Base-by-base conservation (phyloP, 2,329 filamentous ascomycete species). In the Verticillium albo-atrum region DNA sequence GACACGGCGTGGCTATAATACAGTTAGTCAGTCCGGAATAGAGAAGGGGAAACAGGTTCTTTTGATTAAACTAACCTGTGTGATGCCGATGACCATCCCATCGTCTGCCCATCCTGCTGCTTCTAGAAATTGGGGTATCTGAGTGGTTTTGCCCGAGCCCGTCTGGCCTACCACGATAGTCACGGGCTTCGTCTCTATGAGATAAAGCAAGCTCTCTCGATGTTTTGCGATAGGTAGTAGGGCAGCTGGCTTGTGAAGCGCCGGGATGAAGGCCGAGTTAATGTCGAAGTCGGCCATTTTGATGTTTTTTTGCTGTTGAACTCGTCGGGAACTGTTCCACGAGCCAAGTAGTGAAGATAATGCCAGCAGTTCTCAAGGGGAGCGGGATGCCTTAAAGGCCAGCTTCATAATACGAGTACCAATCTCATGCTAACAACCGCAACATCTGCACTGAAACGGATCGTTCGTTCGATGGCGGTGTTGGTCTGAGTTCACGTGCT, bases 101-200 rank as follows among this genome's bases (percentile, higher is more conserved):
- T 92, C 84, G 28, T 82, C 81, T 70, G 91, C 94, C 93, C 94
- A 98, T 74, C 94, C 94, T 68, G 89, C 91, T 67, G 90, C 82
- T 60, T 96, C 88, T 14, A 98, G 82, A 68, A 90, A 98, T 67
- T 97, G 94, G 1, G 95, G 95, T 51, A 98, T 89, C 71, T 98
- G 95, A 0, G 95, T 98, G 1, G 93, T 97, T 75, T 98, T 98
- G 50, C 94, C 93, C 26, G 91, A 96, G 4, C 95, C 95, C 1
- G 95, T 98, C 71, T 97, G 92, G 9, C 94, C 95, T 58, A 98
- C 87, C 14, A 98, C 86, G 56, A 98, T 91, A 0, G 91, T 94
- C 60, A 98, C 89, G 0, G 90, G 89, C 64, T 86, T 86, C 7
- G 86, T 92, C 72, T 98, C 94, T 60, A 97, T 84, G 15, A 93